phyloP scores from a whole-genome alignment of 805 yeast genomes.

The Saturnispora besseyi region DNA sequence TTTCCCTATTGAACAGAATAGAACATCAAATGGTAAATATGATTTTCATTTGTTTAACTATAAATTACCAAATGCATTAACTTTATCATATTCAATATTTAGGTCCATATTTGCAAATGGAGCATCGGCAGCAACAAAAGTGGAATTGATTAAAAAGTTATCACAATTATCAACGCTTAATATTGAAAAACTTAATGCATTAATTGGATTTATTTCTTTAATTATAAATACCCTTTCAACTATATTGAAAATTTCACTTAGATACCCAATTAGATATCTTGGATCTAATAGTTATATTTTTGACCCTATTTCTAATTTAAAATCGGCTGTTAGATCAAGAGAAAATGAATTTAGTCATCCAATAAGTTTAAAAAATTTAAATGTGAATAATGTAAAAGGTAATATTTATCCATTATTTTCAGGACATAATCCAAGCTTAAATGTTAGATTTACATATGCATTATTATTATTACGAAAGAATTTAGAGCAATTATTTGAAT shows the following conservation, averaged over 20 bases:
- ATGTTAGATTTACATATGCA: conserved; percentile 42
- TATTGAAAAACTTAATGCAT: conserved; percentile 37
- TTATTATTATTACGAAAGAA: conserved; percentile 37
- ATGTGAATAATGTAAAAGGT: conserved; percentile 13
- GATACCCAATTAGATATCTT: conserved; percentile 39
- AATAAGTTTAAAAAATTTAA: background rate
- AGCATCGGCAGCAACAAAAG: conserved; percentile 4
- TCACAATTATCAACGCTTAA: conserved; percentile 22
- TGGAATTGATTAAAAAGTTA: conserved; percentile 11
- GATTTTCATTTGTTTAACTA: conserved; percentile 25
- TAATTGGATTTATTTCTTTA: conserved; percentile 40
- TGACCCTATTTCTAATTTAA: conserved; percentile 37
- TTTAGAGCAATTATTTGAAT: conserved; percentile 35
- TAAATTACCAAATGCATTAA: conserved; percentile 20
- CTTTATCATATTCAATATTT: conserved; percentile 9
- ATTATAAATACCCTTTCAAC: conserved; percentile 32
- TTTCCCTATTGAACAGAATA: conserved; percentile 26
- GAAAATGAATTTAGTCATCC: background rate
- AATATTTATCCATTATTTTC: conserved; percentile 42
- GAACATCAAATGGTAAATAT: background rate
- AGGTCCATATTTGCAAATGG: conserved; percentile 5
- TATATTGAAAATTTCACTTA: conserved; percentile 36
- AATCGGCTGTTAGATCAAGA: background rate
- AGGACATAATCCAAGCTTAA: conserved; percentile 29
- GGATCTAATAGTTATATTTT: conserved; percentile 42